These are phyloP conservation scores for Uncinocarpus reesii DNA, from an alignment of 2,329 filamentous ascomycete genomes.

Conservation along the genomic window DNA sequence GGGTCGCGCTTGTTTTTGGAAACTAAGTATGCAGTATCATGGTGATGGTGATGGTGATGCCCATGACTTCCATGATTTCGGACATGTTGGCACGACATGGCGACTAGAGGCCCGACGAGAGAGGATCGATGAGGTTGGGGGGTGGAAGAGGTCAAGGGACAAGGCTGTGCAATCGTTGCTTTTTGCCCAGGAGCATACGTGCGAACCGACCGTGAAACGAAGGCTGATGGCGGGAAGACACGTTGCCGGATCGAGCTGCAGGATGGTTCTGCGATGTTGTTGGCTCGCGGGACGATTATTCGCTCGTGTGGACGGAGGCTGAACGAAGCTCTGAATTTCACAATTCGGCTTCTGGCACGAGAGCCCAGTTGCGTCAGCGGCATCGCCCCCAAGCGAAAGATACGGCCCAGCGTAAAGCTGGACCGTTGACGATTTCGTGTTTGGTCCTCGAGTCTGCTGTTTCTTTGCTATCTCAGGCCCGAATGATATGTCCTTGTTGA, in stretches of 20 bases:
- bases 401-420: constrained; percentile 12
- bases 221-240: constrained; percentile 20
- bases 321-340: constrained; percentile 2
- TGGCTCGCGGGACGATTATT: constrained; percentile 2
- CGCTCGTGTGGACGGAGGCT: constrained; percentile 8
- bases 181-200: background rate
- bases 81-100: constrained; percentile 36
- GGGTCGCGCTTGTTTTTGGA: constrained; percentile 82
- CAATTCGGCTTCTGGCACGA: constrained; percentile 8
- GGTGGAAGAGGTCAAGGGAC: constrained; percentile 6
- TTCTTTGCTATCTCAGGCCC: background rate
- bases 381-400: constrained; percentile 7
- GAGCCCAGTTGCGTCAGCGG: constrained; percentile 8
- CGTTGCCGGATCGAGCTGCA: constrained; percentile 18
- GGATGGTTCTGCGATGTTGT: constrained; percentile 2
- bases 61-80: constrained; percentile 43
- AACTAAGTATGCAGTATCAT: constrained; percentile 74
- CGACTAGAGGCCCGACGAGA: constrained; percentile 13
- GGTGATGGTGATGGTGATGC: constrained; percentile 60
- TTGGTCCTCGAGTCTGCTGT: background rate
- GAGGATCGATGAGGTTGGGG: constrained; percentile 17
- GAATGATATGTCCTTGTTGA: background rate
- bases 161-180: background rate
- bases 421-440: constrained; percentile 5
- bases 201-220: background rate